Base-by-base conservation (phyloP, 371 early-diverging fungal species). In the Saksenaea vasiformis region DNA sequence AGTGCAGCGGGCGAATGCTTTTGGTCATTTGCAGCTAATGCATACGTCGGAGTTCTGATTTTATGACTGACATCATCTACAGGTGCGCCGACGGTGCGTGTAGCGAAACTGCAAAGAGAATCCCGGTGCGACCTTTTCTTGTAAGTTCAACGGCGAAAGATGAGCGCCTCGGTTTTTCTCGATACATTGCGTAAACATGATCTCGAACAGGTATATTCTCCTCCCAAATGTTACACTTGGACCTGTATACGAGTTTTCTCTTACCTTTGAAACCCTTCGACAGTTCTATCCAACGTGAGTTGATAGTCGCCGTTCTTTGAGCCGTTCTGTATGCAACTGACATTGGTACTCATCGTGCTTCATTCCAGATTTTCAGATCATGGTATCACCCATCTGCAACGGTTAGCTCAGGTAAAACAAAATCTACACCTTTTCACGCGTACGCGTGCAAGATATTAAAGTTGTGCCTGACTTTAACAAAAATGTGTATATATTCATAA, bases 351-450 rank as follows among this genome's bases (percentile, higher is more conserved):
- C 24, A 7, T 10, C 0, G 22, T 26, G 17, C 51, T 55, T 17
- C 53, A 26, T 43, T 51, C n/a, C 68, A 85, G 86, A 24, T 87
- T 87, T 70, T 76, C 83, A 26, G 80, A 71, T 22, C 75, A 84
- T 59, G 88, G 88, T 19, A 85, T 87, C 65, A 87, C 85, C 15
- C 83, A 84, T 61, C 75, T 87, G 17, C 82, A 86, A 56, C 73
- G 78, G 56, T 71, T 87, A 54, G 76, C 77, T 26, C 83, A 84
- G 77, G 87, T 85, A 84, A 56, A 58, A 22, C 22, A 47, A 22
- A 47, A n/a, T 47, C 22, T 47, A 22, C 11, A 22, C 22, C 51
- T 47, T 22, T 22, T 22, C 51, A 22, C 51, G 51, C 51, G 51
- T 47, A 19, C 24, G 27, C 51, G 51, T 47, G n/a, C 51, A 47